Evolutionary conservation across 805 yeast genomes (phyloP), one percentile per base, ranked within the genome.

Genomic region (Saccharomycopsis fermentans): DNA sequence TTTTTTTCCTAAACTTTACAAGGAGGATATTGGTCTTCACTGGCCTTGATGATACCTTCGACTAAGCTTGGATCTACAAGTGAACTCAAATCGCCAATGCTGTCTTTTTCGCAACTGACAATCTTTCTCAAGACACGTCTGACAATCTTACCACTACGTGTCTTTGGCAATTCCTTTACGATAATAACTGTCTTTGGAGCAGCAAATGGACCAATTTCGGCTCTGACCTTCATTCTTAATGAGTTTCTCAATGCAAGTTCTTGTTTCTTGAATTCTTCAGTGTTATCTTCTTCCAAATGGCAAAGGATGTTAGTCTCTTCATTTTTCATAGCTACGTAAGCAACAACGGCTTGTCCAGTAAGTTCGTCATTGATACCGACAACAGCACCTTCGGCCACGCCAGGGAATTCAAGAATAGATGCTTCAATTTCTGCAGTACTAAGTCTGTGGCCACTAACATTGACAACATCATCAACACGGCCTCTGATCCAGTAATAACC

Each of bases 401-500:
- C 77, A 39, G 77, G 77, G 74, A 89, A 90, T 69, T 86, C 90
- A 64, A 83, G 79, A 67, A 91, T 77, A 39, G 96, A 94, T 51
- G 96, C 86, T 75, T 94, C 99, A 66, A 94, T 94, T 76, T 94
- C 99, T 26, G 98, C 95, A 52, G 99, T 92, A n/a, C 97, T 90
- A 65, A 94, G 80, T 73, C 99, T 85, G 75, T 94, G 99, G 65
- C 99, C 99, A 56, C 96, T 86, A 43, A 94, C 98, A 70, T 94
- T 94, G 65, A 92, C 99, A 60, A 94, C 98, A 68, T 94, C 99
- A 72, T 94, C 98, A 63, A 94, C 97, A 74, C 99, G 86, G 68
- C 99, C 99, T 73, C 92, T 82, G 71, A 94, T 92, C 97, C 98
- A 94, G 77, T 84, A 89, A 79, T 84, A 94, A 55, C 98, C 98